phyloP scores from a whole-genome alignment of 345 rosid genomes.

The thale cress (Arabidopsis thaliana) region DNA sequence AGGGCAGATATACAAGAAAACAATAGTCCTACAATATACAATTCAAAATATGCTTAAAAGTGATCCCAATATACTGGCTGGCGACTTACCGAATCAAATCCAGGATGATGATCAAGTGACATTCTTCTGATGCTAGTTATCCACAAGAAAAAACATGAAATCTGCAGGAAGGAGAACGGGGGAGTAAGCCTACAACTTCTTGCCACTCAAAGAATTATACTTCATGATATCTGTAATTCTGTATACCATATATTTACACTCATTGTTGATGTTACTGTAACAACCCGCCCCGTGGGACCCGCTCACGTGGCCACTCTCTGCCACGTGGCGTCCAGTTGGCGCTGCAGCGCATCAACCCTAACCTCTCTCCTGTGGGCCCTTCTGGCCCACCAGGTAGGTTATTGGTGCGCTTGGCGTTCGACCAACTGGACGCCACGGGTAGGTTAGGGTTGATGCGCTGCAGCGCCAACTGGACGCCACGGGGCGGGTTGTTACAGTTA shows the following conservation, averaged over 20 bases:
- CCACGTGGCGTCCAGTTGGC: no score
- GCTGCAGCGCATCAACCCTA: no score
- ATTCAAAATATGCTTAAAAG: not conserved
- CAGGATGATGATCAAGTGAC: slow-evolving; percentile 49
- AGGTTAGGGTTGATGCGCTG: no score
- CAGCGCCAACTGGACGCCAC: no score
- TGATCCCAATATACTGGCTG: slow-evolving; percentile 24
- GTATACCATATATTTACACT: not conserved
- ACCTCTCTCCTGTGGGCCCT: no score
- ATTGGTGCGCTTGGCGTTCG: no score
- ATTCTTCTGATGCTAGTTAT: slow-evolving; percentile 50
- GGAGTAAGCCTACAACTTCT: slow-evolving; percentile 30
- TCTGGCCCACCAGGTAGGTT: no score
- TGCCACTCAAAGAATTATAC: not conserved
- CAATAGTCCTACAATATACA: not conserved
- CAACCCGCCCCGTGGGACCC: no score
- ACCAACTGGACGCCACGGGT: no score
- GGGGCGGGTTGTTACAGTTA: not conserved
- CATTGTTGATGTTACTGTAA: not conserved
- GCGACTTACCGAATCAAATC: slow-evolving; percentile 66
- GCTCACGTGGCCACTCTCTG: no score
- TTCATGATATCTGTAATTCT: not conserved
- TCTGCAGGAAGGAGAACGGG: slow-evolving; percentile 50
- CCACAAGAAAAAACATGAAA: slow-evolving; percentile 65
- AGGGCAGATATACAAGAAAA: not conserved